Evolutionary conservation across 2,329 filamentous ascomycete species (phyloP).

Genomic region (Fusarium anguioides): DNA sequence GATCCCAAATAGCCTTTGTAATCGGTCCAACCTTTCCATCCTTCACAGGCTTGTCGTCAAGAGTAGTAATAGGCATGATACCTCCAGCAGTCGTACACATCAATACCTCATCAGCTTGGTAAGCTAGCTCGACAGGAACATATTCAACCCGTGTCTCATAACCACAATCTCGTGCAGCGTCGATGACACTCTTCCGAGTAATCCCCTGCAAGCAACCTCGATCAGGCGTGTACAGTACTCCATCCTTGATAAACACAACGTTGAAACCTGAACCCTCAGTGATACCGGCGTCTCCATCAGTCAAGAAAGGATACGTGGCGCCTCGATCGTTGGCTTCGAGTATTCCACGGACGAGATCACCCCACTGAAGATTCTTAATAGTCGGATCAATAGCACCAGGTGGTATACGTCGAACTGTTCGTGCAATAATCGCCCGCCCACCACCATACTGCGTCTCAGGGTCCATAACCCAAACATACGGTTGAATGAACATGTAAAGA

Average conservation of each 20-base stretch:
- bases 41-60: constrained; percentile 57
- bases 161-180: constrained; percentile 51
- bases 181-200: constrained; percentile 61
- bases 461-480: constrained; percentile 63
- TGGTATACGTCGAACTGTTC: constrained; percentile 58
- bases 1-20: constrained; percentile 61
- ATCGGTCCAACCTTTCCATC: constrained; percentile 58
- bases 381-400: constrained; percentile 62
- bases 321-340: constrained; percentile 60
- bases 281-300: constrained; percentile 60
- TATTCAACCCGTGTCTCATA: constrained; percentile 45
- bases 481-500: constrained; percentile 61
- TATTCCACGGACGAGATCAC: constrained; percentile 58
- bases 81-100: constrained; percentile 66
- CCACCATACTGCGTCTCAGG: constrained; percentile 55
- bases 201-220: constrained; percentile 61
- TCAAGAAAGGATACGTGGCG: constrained; percentile 60
- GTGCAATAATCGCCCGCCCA: constrained; percentile 56
- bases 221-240: constrained; percentile 57
- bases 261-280: constrained; percentile 65
- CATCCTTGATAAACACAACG: constrained; percentile 58
- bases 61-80: constrained; percentile 61
- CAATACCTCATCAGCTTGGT: constrained; percentile 60
- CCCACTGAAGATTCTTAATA: constrained; percentile 64
- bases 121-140: constrained; percentile 38